Percentiles rank a stretch among this genome's conserved stretches.
These are phyloP conservation scores for Papilionanthe hybrid DNA, from an alignment of 116 monocot genomes.

Conservation along the genomic window DNA sequence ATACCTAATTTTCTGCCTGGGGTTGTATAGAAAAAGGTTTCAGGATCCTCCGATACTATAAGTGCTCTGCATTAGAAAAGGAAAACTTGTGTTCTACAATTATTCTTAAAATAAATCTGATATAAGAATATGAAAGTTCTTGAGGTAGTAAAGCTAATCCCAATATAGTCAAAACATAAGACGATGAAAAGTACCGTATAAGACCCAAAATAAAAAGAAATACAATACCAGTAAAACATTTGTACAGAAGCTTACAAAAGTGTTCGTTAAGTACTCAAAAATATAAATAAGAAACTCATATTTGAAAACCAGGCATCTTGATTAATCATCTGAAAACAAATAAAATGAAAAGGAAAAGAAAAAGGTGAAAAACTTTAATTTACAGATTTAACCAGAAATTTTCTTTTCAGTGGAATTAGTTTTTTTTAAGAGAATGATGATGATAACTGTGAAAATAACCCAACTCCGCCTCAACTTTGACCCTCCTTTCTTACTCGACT, in stretches of 20 bases:
- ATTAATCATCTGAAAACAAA: not conserved
- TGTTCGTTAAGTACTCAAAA: not conserved
- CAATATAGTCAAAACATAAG: not conserved
- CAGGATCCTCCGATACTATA: not conserved
- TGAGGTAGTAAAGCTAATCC: not conserved
- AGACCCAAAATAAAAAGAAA: not conserved
- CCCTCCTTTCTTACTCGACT: no score
- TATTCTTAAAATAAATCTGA: not conserved
- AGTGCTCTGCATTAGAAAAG: not conserved
- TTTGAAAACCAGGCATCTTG: not conserved
- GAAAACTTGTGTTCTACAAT: not conserved
- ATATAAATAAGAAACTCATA: not conserved
- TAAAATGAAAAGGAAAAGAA: not conserved
- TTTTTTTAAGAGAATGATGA: no score
- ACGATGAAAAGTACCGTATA: not conserved
- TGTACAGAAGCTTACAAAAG: not conserved
- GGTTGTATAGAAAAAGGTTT: not conserved
- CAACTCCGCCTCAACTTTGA: no score
- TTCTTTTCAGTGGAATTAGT: no score
- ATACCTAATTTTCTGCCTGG: not conserved
- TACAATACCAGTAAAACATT: not conserved
- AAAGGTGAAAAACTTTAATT: not conserved
- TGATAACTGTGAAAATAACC: no score
- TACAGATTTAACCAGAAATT: not conserved
- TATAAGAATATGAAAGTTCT: not conserved